Percentiles rank a stretch among this genome's conserved stretches.
These are phyloP conservation scores for Eimeria necatrix DNA, from an alignment of 169 alveolate species.

Conservation along the genomic window DNA sequence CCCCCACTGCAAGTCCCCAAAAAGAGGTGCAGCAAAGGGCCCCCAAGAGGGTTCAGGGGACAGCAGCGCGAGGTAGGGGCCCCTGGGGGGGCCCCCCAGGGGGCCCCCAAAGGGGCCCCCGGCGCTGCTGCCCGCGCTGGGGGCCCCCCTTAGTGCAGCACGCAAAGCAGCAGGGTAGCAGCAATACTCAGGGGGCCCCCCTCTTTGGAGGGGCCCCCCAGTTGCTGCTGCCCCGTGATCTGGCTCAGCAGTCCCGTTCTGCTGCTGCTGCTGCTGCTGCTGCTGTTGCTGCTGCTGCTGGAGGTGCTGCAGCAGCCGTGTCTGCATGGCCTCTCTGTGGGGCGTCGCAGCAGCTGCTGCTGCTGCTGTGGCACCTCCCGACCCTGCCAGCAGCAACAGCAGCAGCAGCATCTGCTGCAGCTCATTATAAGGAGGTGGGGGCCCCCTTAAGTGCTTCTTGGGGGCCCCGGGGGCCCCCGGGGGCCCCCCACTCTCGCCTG, in stretches of 20 bases:
- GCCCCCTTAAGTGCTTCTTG: neutral
- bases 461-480: conserved; percentile 10
- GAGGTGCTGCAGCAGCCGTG: conserved; percentile 13
- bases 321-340: neutral
- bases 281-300: conserved; percentile 16
- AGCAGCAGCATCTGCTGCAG: conserved; percentile 29
- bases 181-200: neutral
- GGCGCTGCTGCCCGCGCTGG: neutral
- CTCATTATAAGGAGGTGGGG: conserved; percentile 2
- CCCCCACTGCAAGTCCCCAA: neutral
- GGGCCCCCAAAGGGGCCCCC: neutral
- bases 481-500: neutral
- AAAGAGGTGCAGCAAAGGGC: neutral
- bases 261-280: conserved; percentile 10
- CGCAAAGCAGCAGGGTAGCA: neutral
- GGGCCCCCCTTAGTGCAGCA: neutral
- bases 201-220: neutral
- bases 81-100: too few species aligned
- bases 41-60: neutral
- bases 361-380: neutral
- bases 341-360: neutral
- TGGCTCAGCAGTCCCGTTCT: neutral
- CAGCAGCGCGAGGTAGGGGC: too few species aligned
- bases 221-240: neutral
- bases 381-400: conserved; percentile 22